Conservation (phyloP, 2,329 filamentous ascomycete species). For the Epichloe sylvatica region DNA sequence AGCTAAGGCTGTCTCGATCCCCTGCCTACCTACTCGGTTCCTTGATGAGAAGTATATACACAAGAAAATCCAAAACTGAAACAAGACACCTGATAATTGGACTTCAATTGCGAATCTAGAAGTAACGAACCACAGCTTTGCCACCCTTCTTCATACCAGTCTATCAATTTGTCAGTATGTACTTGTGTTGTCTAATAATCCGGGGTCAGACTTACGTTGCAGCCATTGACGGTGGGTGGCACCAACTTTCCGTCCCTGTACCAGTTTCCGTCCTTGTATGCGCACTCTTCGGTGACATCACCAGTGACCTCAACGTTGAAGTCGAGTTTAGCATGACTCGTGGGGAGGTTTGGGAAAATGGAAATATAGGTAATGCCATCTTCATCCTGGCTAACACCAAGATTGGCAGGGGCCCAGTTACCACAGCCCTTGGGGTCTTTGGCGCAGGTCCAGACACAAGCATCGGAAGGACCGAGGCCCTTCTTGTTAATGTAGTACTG, state of each 20-base stretch:
- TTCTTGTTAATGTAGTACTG: constrained; percentile 95
- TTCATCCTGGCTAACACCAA: constrained; percentile 61
- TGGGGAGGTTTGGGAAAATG: constrained; percentile 73
- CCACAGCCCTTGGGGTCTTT: constrained; percentile 42
- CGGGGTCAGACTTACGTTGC: constrained; percentile 56
- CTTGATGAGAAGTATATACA: constrained; percentile 19
- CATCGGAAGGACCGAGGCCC: constrained; percentile 50
- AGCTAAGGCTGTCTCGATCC: neutral
- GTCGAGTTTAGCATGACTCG: constrained; percentile 53
- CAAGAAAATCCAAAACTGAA: constrained; percentile 20
- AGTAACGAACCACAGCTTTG: constrained; percentile 31
- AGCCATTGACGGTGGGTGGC: constrained; percentile 38
- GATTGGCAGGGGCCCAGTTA: constrained; percentile 79
- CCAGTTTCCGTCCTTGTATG: constrained; percentile 18
- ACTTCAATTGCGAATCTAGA: constrained; percentile 12
- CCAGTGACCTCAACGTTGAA: constrained; percentile 69
- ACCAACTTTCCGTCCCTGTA: constrained; percentile 47
- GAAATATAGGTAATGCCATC: constrained; percentile 62
- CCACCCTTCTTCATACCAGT: constrained; percentile 28
- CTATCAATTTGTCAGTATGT: constrained; percentile 15
- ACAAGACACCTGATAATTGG: neutral
- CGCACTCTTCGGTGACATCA: constrained; percentile 46
- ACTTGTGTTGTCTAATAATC: neutral
- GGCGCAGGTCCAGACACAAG: constrained; percentile 59
- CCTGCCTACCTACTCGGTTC: constrained; percentile 3